Evolutionary conservation across 768 basidiomycete species (phyloP), one percentile per base, ranked within the genome.

Genomic region (Auriscalpium microsporum): DNA sequence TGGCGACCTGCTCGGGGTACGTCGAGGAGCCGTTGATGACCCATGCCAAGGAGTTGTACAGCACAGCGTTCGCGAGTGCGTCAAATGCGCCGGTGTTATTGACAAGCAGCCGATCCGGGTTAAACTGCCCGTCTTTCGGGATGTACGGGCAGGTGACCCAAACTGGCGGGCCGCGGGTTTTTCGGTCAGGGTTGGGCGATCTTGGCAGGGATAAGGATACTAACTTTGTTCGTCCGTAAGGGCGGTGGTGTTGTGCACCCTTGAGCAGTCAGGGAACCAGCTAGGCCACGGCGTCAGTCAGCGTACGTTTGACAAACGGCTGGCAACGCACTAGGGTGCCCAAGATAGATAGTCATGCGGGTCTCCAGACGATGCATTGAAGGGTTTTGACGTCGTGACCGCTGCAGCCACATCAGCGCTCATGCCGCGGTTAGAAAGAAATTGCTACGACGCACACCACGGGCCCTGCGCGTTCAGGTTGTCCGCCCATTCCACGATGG

Each of bases 31-130:
- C 64, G 35, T 67, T 68, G 55, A 68, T 58, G 11, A 50, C 58
- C 64, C 64, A 72, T 5, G 71, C 64, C n/a, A 72, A 45, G n/a
- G 70, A 37, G 56, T 69, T 69, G 62, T 65, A 67, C 38, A 69
- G 62, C 21, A 69, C 61, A 11, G 69, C 65, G 45, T 71, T 63
- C 28, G 69, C 45, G 52, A 72, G 44, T 45, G 61, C 62, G 23
- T 55, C 45, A 55, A 70, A 64, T n/a, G 63, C 60, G 23, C 64
- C 64, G 10, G 60, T 64, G 54, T 68, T 61, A 53, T 70, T 63
- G 21, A 71, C 57, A 13, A 57, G 51, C 11, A 60, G 60, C 10
- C 60, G 53, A 47, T 71, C 71, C 33, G 71, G 71, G 52, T 67
- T 66, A 54, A 68, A 66, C 48, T 62, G 37, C 33, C 71, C 71